These are phyloP conservation scores for Pichia kudriavzevii DNA, from an alignment of 1,139 yeast species.

Conservation along the genomic window DNA sequence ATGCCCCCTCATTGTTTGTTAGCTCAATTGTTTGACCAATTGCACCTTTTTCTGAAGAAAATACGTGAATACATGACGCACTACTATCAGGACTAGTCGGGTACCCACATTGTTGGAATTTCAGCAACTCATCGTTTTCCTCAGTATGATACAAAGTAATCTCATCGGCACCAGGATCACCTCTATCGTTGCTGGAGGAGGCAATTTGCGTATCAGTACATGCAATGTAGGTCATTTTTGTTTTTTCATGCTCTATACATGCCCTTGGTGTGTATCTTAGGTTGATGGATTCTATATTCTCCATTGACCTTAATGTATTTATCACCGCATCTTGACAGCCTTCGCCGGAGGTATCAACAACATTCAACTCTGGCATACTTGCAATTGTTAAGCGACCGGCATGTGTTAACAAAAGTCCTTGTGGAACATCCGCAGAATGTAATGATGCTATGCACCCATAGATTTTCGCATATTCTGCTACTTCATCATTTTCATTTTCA, in stretches of 20 bases:
- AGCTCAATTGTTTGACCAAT: constrained; percentile 39
- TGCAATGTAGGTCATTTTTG: constrained; percentile 31
- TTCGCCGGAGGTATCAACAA: not conserved
- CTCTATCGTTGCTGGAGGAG: constrained; percentile 27
- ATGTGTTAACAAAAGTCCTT: constrained; percentile 56
- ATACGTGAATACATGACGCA: constrained; percentile 49
- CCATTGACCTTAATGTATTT: constrained; percentile 37
- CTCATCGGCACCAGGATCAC: constrained; percentile 24
- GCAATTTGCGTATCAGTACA: constrained; percentile 40
- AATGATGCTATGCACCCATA: constrained; percentile 39
- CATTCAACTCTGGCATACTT: constrained; percentile 37
- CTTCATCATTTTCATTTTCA: constrained; percentile 5
- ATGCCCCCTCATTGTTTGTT: constrained; percentile 34
- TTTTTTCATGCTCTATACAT: constrained; percentile 25
- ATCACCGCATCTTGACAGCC: not conserved
- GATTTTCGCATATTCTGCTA: constrained; percentile 4
- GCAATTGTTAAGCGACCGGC: constrained; percentile 50
- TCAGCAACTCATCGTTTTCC: constrained; percentile 12
- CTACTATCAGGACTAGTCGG: constrained; percentile 28
- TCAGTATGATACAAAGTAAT: constrained; percentile 15
- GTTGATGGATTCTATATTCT: constrained; percentile 36
- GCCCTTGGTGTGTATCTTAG: constrained; percentile 52
- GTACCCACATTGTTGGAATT: constrained; percentile 38
- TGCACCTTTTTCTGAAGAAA: constrained; percentile 33
- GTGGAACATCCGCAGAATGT: constrained; percentile 55